These are phyloP conservation scores for Picea sitchensis DNA, from an alignment of 75 land plant genomes.

Conservation along the genomic window DNA sequence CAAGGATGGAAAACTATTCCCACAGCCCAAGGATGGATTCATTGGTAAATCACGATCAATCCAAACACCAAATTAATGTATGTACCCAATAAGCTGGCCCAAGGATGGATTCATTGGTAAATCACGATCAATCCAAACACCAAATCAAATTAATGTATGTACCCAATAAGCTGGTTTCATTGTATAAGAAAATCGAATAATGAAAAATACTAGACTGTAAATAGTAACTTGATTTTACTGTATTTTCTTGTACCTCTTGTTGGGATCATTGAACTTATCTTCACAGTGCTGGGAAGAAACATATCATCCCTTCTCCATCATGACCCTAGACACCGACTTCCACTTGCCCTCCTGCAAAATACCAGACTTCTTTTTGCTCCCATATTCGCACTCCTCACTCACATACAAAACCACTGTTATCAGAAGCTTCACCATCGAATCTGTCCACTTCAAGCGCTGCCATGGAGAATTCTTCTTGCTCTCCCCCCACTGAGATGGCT, in stretches of 20 bases:
- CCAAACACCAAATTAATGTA: no score
- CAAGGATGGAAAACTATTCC: no score
- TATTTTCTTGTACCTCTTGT: conserved; percentile 70
- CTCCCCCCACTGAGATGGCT: conserved; percentile 21
- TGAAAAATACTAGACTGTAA: no score
- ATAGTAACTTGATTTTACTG: no score
- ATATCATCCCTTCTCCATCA: conserved; percentile 47
- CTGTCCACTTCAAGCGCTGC: conserved; percentile 59
- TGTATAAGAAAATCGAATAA: no score
- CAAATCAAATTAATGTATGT: no score
- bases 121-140: no score
- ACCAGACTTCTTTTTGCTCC: conserved; percentile 31
- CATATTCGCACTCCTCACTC: conserved; percentile 21
- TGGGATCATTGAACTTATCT: conserved; percentile 76
- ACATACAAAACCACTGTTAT: conserved; percentile 54
- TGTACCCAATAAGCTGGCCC: no score
- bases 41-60: no score
- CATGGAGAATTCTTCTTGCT: conserved; percentile 38
- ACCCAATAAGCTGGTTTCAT: no score
- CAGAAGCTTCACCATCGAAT: conserved; percentile 52
- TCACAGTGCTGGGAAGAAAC: conserved; percentile 83
- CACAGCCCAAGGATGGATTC: no score
- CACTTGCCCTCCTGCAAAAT: conserved; percentile 72
- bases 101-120: no score
- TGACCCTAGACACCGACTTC: conserved; percentile 61